A percentile compares a stretch with the other conserved stretches of the same genome.
Conservation (phyloP, 2,329 filamentous ascomycete genomes). For the Metarhizium humberi region DNA sequence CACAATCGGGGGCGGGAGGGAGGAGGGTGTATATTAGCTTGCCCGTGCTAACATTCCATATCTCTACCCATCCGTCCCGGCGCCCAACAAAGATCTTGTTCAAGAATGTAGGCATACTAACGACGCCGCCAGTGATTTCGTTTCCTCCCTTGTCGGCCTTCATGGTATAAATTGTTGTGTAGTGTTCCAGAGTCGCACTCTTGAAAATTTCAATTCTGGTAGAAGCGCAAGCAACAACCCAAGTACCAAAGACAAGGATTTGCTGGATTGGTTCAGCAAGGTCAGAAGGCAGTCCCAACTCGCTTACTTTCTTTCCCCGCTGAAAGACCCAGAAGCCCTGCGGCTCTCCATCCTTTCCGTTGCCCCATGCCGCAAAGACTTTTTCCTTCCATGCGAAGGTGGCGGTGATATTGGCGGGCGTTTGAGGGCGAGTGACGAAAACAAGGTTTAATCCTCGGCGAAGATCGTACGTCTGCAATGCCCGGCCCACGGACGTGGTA, state of each 20-base stretch:
- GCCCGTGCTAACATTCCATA: constrained; percentile 92
- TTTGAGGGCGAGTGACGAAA: constrained; percentile 88
- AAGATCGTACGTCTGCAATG: constrained; percentile 91
- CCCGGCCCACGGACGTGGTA: constrained; percentile 85
- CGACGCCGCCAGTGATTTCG: constrained; percentile 67
- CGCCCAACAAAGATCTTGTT: constrained; percentile 93
- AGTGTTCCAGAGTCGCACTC: constrained; percentile 72
- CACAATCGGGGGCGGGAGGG: constrained; percentile 61
- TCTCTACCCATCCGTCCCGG: constrained; percentile 82
- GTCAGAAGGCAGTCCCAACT: constrained; percentile 59
- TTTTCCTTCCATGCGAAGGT: constrained; percentile 80
- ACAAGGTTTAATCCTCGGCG: constrained; percentile 83
- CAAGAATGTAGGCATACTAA: constrained; percentile 85
- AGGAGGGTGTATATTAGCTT: constrained; percentile 87
- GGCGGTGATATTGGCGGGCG: constrained; percentile 75
- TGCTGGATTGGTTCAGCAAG: constrained; percentile 64
- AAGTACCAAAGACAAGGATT: constrained; percentile 77
- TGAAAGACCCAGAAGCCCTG: constrained; percentile 87
- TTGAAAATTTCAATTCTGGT: constrained; percentile 87
- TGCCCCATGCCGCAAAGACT: constrained; percentile 85
- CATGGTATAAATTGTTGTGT: constrained; percentile 67
- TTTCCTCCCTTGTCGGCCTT: constrained; percentile 48
- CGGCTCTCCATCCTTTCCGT: constrained; percentile 35
- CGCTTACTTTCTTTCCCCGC: constrained; percentile 73
- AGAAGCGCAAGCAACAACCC: constrained; percentile 73